Base-by-base conservation (phyloP, 23 red algal genomes). In the Gracilaria caudata region DNA sequence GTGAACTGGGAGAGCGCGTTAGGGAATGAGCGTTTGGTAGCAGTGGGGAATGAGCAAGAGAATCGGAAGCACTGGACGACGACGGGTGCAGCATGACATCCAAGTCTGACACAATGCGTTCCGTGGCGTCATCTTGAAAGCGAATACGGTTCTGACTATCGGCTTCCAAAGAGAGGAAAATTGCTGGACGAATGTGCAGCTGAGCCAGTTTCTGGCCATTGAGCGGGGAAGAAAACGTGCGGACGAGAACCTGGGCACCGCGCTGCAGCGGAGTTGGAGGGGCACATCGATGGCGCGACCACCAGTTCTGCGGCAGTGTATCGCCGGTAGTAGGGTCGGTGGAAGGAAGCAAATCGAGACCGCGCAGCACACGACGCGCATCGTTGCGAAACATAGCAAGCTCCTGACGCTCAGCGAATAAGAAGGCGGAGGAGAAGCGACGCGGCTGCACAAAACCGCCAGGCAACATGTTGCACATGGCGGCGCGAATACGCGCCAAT, bases 391-490 rank as follows among this genome's bases (percentile, higher is more conserved):
- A 93, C 81, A 64, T 55, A 24, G 46, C 12, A 25, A 93, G 80
- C 24, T 93, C 70, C 73, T 63, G 12, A 26, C 81, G 49, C 75
- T 93, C 90, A 33, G 80, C 80, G 16, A 29, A 20, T 57, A 93
- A 46, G 40, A 93, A 93, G 24, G 46, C 37, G 51, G 51, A 29
- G 14, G 80, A 86, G 47, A 93, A 70, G 25, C 90, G 65, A 32
- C 90, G 61, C 0, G 90, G 90, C 7, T 68, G 68, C 46, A 74
- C 87, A 82, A 73, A 91, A 16, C 82, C 81, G 44, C 53, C 81
- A 23, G 90, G 90, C 49, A 93, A 47, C 35, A 72, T 81, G 37
- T 51, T 78, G 71, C 90, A 93, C 90, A 93, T 93, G 34, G 74
- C 80, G 37, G 80, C 80, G 49, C 90, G 90, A 36, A 86, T 60